Percentiles rank a stretch among this genome's conserved stretches.
phyloP scores from a whole-genome alignment of 768 basidiomycete genomes.

The Leccinum subgranulosum region DNA sequence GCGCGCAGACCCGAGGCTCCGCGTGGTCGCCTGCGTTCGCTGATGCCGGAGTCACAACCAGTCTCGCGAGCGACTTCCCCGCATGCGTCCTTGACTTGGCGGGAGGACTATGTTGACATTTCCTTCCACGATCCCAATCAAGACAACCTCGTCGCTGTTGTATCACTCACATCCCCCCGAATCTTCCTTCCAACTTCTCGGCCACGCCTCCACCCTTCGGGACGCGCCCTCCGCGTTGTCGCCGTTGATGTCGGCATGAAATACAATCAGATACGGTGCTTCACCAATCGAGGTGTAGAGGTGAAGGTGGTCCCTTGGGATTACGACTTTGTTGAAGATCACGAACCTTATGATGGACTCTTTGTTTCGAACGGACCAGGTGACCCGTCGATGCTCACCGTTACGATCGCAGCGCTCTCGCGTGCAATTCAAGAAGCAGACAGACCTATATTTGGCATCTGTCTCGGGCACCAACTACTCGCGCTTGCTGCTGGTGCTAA shows the following conservation, averaged over 20 bases:
- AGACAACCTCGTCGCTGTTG: conserved; percentile 86
- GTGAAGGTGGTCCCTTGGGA: conserved; percentile 98
- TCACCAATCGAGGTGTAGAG: conserved; percentile 87
- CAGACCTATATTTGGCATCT: conserved; percentile 95
- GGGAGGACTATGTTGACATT: conserved; percentile 77
- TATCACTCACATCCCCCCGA: conserved; percentile 69
- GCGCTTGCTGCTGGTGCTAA: conserved; percentile 91
- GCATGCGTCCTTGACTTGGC: conserved; percentile 59
- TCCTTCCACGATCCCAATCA: conserved; percentile 87
- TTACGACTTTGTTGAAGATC: conserved; percentile 81
- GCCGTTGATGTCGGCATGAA: conserved; percentile 99
- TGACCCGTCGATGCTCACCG: conserved; percentile 81
- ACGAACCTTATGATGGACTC: conserved; percentile 86
- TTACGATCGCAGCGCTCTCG: conserved; percentile 67
- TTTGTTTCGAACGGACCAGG: conserved; percentile 99
- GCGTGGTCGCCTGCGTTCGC: conserved; percentile 34
- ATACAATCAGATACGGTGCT: conserved; percentile 98
- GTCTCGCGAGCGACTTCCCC: conserved; percentile 54
- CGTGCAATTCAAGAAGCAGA: conserved; percentile 69
- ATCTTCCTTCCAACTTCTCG: conserved; percentile 59
- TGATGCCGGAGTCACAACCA: conserved; percentile 36
- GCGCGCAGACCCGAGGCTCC: conserved; percentile 53
- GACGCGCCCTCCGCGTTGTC: conserved; percentile 77
- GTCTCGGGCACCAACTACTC: conserved; percentile 95
- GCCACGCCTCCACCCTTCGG: conserved; percentile 71